These are phyloP conservation scores for Prillingera fragicola DNA, from an alignment of 1,284 basidiomycete genomes.

Conservation along the genomic window DNA sequence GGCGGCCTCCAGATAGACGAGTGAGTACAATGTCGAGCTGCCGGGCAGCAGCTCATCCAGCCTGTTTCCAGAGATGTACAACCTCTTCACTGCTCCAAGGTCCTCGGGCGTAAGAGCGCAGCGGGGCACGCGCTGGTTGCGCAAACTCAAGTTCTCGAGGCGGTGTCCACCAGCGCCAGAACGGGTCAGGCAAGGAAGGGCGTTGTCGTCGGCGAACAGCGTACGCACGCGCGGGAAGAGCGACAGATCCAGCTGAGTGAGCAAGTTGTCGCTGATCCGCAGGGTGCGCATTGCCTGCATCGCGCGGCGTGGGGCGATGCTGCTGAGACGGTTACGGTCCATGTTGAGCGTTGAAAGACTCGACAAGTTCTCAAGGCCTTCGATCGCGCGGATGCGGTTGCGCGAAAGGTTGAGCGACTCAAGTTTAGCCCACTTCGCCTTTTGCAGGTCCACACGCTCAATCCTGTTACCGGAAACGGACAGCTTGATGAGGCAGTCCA, in stretches of 20 bases:
- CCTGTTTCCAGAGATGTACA: slow-evolving; percentile 75
- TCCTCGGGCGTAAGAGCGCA: slow-evolving; percentile 57
- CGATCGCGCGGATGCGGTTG: slow-evolving; percentile 63
- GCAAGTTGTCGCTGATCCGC: slow-evolving; percentile 74
- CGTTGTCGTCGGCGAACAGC: slow-evolving; percentile 86
- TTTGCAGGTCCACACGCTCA: slow-evolving; percentile 57
- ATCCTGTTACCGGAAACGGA: slow-evolving; percentile 75
- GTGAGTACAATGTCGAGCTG: slow-evolving; percentile 64
- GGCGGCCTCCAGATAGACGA: slow-evolving; percentile 88
- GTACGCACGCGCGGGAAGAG: slow-evolving; percentile 72
- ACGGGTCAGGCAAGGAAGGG: slow-evolving; percentile 52
- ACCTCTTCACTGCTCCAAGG: slow-evolving; percentile 79
- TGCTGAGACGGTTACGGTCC: slow-evolving; percentile 60
- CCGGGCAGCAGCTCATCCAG: slow-evolving; percentile 51
- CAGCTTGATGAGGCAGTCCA: slow-evolving; percentile 76
- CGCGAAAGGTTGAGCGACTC: slow-evolving; percentile 77
- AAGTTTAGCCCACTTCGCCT: slow-evolving; percentile 68
- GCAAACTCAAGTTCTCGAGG: slow-evolving; percentile 85
- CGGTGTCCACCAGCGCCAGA: slow-evolving; percentile 55
- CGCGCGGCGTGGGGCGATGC: slow-evolving; percentile 22
- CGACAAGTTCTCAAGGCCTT: slow-evolving; percentile 59
- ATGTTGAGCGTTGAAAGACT: slow-evolving; percentile 68
- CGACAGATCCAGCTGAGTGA: slow-evolving; percentile 64
- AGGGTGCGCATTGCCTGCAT: slow-evolving; percentile 75
- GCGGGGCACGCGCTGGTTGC: slow-evolving; percentile 64